Conservation (phyloP, 352 stramenopile species). For the Sclerospora graminicola region DNA sequence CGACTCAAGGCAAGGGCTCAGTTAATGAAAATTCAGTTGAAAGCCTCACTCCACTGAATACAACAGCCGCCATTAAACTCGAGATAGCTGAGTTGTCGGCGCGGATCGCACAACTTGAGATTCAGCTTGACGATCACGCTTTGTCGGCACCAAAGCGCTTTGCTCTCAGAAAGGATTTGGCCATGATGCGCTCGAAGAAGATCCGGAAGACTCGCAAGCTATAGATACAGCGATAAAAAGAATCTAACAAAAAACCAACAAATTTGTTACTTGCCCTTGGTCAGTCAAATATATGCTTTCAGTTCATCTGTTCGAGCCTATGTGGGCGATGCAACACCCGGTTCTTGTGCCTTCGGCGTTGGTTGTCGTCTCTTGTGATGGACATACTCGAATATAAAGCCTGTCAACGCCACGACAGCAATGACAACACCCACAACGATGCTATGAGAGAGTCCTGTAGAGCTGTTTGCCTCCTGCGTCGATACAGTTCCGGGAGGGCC, state of each 20-base stretch:
- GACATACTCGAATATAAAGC: conserved; percentile 63
- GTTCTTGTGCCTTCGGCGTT: conserved; percentile 11
- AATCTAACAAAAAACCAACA: conserved; percentile 11
- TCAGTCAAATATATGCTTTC: conserved; percentile 7
- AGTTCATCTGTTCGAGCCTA: conserved; percentile 9
- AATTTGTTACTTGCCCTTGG: conserved; percentile 25
- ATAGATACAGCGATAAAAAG: not conserved
- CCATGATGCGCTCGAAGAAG: conserved; percentile 52
- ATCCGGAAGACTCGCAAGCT: conserved; percentile 16
- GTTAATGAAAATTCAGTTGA: conserved; percentile 5
- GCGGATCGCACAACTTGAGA: conserved; percentile 48
- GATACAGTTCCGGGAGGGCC: conserved; percentile 16
- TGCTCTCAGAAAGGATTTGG: conserved; percentile 75
- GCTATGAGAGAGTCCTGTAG: conserved; percentile 53
- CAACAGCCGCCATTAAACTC: conserved; percentile 7
- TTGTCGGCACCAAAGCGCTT: conserved; percentile 68
- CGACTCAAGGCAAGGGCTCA: conserved; percentile 1
- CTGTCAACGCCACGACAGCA: conserved; percentile 42
- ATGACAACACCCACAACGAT: conserved; percentile 63
- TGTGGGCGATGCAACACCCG: conserved; percentile 9
- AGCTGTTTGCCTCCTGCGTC: conserved; percentile 39
- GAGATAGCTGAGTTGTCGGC: conserved; percentile 18
- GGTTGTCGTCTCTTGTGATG: conserved; percentile 60
- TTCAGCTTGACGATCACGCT: conserved; percentile 45
- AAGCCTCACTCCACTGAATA: not conserved